These are phyloP conservation scores for Groenewaldozyma salmanticensis DNA, from an alignment of 805 yeast species.

Conservation along the genomic window DNA sequence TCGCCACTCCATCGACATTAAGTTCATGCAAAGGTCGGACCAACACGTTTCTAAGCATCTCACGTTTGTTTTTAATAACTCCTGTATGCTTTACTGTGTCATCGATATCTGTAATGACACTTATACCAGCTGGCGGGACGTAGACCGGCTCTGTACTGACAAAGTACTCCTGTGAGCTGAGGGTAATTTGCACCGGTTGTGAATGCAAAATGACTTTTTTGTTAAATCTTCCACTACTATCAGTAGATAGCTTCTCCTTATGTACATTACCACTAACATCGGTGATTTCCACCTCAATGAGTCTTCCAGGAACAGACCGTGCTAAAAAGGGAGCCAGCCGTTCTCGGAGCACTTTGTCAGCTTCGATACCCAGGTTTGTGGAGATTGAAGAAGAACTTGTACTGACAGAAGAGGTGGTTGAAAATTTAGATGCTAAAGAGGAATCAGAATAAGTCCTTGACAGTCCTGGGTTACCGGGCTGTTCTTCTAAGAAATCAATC, in stretches of 20 bases:
- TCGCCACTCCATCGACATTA: conserved; percentile 62
- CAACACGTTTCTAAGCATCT: conserved; percentile 68
- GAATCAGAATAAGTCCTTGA: background rate
- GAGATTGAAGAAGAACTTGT: conserved; percentile 11
- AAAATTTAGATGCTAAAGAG: background rate
- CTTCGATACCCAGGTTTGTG: conserved; percentile 2
- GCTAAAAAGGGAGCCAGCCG: conserved; percentile 66
- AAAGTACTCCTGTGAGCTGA: background rate
- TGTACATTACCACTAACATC: conserved; percentile 22
- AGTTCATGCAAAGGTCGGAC: conserved; percentile 57
- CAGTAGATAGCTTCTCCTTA: conserved; percentile 33
- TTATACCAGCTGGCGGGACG: conserved; percentile 38
- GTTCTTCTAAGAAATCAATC: conserved; percentile 2
- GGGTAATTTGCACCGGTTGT: background rate
- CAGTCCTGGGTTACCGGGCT: background rate
- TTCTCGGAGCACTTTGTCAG: conserved; percentile 37
- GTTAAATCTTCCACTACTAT: conserved; percentile 58
- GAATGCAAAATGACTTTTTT: conserved; percentile 35
- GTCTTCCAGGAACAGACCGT: conserved; percentile 49
- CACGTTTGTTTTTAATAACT: conserved; percentile 78
- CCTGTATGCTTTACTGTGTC: conserved; percentile 92
- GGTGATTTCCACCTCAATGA: conserved; percentile 42
- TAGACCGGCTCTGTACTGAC: background rate
- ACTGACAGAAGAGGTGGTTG: conserved; percentile 2
- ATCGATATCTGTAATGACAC: conserved; percentile 83